Base-by-base conservation (phyloP, 2,329 filamentous ascomycete genomes). In the Ambrosiella xylebori region DNA sequence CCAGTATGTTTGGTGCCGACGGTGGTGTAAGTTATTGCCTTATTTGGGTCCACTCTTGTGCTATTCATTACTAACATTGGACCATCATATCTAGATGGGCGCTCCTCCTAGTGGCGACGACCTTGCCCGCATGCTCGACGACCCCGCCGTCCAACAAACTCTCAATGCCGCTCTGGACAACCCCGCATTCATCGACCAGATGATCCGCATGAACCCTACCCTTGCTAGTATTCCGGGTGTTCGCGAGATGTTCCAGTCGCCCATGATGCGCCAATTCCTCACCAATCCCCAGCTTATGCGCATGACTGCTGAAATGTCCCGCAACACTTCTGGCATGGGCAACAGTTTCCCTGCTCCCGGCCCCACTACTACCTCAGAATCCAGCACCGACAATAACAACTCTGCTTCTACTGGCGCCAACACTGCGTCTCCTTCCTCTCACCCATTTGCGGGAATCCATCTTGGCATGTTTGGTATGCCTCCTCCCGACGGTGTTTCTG, bases 151-250 rank as follows among this genome's bases (percentile, higher is more conserved):
- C 59, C 81, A 87, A 62, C 85, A 88, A 63, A 84, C 84, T 58
- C 86, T 98, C 80, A 95, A 93, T 70, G 91, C 96, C 71, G 88
- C 90, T 40, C 85, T 98, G 69, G 87, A 90, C 70, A 97, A 97
- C 71, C 91, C 93, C n/a, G 80, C 84, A 15, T 86, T 98, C 65
- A 80, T 97, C 67, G 88, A 97, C 67, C 88, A 94, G 79, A 87
- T 97, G 79, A 89, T 98, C 65, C 82, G 93, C 65, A 81, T 85
- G 66, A 95, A 95, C 67, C 93, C 93, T 1, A 84, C 88, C 77
- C 74, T 89, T 15, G 79, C 84, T 65, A 78, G 81, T 61, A 80
- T 86, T 69, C 86, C 86, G 45, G 80, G 85, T 61, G 86, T 87
- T 19, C 81, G 89, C 64, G 82, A 94, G 66, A 85, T 96, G 70